These are phyloP conservation scores for Nakataea oryzae DNA, from an alignment of 2,329 filamentous ascomycete genomes.

Conservation along the genomic window DNA sequence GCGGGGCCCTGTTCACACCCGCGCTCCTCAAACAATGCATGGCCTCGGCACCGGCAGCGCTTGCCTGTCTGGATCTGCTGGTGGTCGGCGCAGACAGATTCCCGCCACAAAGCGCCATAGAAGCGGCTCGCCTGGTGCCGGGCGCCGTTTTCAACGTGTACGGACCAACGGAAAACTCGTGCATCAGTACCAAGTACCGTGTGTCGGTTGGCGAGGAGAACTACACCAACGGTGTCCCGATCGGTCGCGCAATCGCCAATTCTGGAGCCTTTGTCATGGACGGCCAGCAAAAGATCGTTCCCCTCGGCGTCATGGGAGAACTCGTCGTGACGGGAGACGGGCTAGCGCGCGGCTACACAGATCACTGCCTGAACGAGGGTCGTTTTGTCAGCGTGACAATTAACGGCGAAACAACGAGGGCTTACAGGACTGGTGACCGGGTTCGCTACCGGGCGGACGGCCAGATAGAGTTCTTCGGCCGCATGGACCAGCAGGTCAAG, in stretches of 20 bases:
- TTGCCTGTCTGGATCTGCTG: background rate
- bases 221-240: conserved; percentile 1
- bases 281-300: conserved; percentile 14
- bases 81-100: background rate
- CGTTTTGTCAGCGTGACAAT: background rate
- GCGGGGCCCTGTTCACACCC: background rate
- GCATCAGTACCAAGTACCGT: conserved; percentile 3
- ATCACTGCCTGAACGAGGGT: conserved; percentile 1
- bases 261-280: conserved; percentile 28
- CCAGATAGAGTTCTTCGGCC: background rate
- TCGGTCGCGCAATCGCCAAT: background rate
- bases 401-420: background rate
- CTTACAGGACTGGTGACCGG: background rate
- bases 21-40: background rate
- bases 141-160: conserved; percentile 16
- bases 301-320: conserved; percentile 25
- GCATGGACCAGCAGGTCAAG: conserved; percentile 1
- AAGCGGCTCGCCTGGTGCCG: background rate
- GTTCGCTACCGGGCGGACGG: background rate
- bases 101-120: background rate
- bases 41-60: background rate
- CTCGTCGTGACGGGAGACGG: conserved; percentile 28
- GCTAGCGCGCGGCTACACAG: conserved; percentile 27
- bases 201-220: background rate
- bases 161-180: conserved; percentile 18